Base-by-base conservation (phyloP, 2,329 filamentous ascomycete species). In the Arthrobotrys sinensis region DNA sequence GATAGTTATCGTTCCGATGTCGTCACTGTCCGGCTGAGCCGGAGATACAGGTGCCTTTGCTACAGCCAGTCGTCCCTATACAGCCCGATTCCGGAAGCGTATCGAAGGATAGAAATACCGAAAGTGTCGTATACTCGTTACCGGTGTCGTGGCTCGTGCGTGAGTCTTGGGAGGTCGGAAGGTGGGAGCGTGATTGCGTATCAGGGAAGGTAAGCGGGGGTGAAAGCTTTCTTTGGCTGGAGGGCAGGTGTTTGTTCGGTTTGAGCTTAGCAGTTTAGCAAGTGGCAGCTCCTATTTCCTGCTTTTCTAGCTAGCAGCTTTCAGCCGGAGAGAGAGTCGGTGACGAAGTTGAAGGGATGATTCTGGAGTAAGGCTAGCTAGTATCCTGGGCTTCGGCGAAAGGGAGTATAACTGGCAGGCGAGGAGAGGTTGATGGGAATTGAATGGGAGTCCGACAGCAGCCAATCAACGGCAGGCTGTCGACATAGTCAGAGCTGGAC, bases 161-260 rank as follows among this genome's bases (percentile, higher is more conserved):
- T 64, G 40, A 53, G 55, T 50, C 36, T 50, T 45, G 57, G 55
- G 60, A 57, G 46, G 28, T 57, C 52, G 32, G 52, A 57, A 40
- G 34, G 55, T 60, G 55, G 55, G 52, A 57, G 52, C 10, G 52
- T 57, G 34, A 16, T 53, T 57, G n/a, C 32, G 52, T 57, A 40
- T 57, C 52, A 57, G 21, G 19, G 55, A 43, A n/a, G 55, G 69
- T 65, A 73, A 66, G 69, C 69, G 69, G 69, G 69, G 69, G 60
- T 73, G 60, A 60, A 65, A 66, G 68, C 57, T 64, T 57, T 57
- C 52, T 57, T 55, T 64, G 48, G 67, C 53, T 12, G 57, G 55
- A 48, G 57, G 60, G 50, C 50, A 57, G 55, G 21, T 55, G 48
- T 73, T 73, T 73, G 69, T 73, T 73, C 60, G 53, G 69, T 65